Evolutionary conservation across 257 asterid genomes (phyloP).

Genomic region (Lycium barbarum): DNA sequence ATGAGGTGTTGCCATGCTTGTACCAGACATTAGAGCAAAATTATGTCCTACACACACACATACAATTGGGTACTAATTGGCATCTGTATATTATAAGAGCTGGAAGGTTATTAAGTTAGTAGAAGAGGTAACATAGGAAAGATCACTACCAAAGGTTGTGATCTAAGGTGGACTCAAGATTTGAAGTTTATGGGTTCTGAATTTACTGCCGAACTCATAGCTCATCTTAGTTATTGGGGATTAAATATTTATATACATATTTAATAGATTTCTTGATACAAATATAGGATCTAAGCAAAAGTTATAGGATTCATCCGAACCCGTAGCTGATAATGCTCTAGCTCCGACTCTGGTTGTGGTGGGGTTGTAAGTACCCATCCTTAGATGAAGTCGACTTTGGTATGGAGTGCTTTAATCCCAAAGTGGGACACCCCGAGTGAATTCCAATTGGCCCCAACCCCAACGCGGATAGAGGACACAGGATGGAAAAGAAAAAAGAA

Average conservation of each 20-base stretch:
- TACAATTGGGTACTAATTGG: neutral
- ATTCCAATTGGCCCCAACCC: neutral
- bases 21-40: constrained; percentile 84
- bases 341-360: neutral
- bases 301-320: neutral
- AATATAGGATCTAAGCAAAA: no score
- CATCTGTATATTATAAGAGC: neutral
- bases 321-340: no score
- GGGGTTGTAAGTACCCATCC: neutral
- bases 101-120: neutral
- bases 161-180: no score
- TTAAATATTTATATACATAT: no score
- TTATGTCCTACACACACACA: constrained; percentile 49
- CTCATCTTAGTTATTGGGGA: no score
- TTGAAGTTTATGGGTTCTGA: no score
- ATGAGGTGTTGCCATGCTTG: constrained; percentile 99
- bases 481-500: neutral
- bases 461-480: neutral
- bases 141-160: neutral
- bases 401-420: neutral
- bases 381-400: neutral
- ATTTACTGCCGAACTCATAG: no score
- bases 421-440: neutral
- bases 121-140: neutral
- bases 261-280: no score